Conservation (phyloP, 495 filamentous ascomycete species). For the Aspergillus cristatus region DNA sequence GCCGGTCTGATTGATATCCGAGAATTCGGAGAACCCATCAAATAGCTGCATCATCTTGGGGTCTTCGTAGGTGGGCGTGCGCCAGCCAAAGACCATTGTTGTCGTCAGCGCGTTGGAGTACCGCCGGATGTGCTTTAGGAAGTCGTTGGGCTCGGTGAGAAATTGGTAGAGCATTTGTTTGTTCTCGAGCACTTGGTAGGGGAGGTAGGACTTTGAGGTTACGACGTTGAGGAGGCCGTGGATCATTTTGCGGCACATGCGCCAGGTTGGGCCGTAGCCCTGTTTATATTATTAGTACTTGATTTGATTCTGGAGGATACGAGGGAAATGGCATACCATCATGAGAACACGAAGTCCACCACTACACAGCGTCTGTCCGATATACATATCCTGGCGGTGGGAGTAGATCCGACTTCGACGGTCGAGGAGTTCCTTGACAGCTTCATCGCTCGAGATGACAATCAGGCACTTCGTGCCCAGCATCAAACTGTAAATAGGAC, state of each 20-base stretch:
- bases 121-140: slow-evolving; percentile 42
- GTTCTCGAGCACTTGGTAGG: slow-evolving; percentile 34
- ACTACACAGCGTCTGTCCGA: slow-evolving; percentile 27
- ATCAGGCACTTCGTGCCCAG: slow-evolving; percentile 49
- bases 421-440: slow-evolving; percentile 52
- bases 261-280: slow-evolving; percentile 22
- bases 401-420: slow-evolving; percentile 51
- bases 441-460: slow-evolving; percentile 48
- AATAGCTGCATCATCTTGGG: slow-evolving; percentile 43
- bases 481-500: slow-evolving; percentile 51
- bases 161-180: slow-evolving; percentile 20
- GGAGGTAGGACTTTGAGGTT: slow-evolving; percentile 27
- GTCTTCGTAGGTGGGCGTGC: slow-evolving; percentile 39
- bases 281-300: background rate
- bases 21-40: slow-evolving; percentile 42
- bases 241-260: slow-evolving; percentile 25
- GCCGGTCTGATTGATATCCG: slow-evolving; percentile 30
- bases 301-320: too few species aligned
- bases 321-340: slow-evolving; percentile 26
- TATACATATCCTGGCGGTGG: slow-evolving; percentile 43
- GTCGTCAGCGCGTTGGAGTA: slow-evolving; percentile 48
- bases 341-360: slow-evolving; percentile 21
- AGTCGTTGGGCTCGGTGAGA: slow-evolving; percentile 23
- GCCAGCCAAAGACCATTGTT: slow-evolving; percentile 47
- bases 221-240: slow-evolving; percentile 22